Evolutionary conservation across 441 rosid genomes (phyloP), one percentile per base, ranked within the genome.

Genomic region (Pelargonium citronellum): DNA sequence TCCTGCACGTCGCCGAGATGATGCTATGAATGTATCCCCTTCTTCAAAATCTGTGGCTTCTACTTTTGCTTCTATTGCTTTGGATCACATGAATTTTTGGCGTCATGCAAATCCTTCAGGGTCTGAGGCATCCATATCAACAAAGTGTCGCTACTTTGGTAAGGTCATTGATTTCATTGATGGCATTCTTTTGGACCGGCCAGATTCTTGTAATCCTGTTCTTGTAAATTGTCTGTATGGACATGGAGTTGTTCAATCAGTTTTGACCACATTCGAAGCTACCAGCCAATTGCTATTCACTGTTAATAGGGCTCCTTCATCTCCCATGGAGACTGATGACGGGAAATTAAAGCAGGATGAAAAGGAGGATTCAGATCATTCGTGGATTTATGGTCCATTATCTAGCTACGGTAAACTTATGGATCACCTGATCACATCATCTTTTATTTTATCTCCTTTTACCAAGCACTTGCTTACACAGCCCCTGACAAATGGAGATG

Each of bases 241-340:
- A 61, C 85, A 79, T 67, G 98, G 92, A 75, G 97, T 92, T 74
- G 77, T 95, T 83, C 95, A 88, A 63, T 82, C 89, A 2, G 87
- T 95, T 81, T 79, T 95, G 88, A 89, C 89, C 67, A 95, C 99
- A 69, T 95, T 92, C 78, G 97, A 92, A 79, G 99, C 99, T 66
- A 92, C 98, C 63, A 89, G 95, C 78, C 98, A 89, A 70, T 82
- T 95, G 80, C 85, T 91, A 58, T 90, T 83, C 77, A 67, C 91
- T 16, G 83, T 89, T 69, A 89, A 88, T 76, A 87, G 96, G 84
- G 77, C 83, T 70, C 87, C 81, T 57, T 79, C 92, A 66, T 95
- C 96, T 77, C 95, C 95, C 0, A 95, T 95, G 99, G 98, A 95
- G 75, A 95, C 90, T 12, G 98, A 92, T 87, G 99, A 91, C 67